These are phyloP conservation scores for Afroboletus lepidellus DNA, from an alignment of 1,284 basidiomycete species.

Conservation along the genomic window DNA sequence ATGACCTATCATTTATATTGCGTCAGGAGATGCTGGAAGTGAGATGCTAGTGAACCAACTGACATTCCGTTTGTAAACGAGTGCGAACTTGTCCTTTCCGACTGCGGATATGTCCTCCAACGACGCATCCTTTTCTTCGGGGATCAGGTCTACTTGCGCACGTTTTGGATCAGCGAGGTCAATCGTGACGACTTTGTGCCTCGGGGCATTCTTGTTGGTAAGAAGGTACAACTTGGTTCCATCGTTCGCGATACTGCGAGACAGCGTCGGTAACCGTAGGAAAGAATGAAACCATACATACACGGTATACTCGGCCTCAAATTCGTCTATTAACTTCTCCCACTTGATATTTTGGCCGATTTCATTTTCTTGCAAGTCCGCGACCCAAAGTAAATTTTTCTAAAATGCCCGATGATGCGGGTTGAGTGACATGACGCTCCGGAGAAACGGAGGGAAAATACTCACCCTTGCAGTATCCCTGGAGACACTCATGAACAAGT, in stretches of 20 bases:
- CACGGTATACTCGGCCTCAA: conserved; percentile 61
- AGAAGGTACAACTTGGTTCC: conserved; percentile 63
- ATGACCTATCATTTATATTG: conserved; percentile 52
- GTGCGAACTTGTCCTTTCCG: conserved; percentile 57
- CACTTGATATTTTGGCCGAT: conserved; percentile 67
- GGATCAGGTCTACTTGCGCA: conserved; percentile 61
- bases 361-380: conserved; percentile 56
- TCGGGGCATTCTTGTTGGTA: conserved; percentile 67
- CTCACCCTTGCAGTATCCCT: conserved; percentile 67
- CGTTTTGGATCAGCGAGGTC: conserved; percentile 57
- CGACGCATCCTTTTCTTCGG: conserved; percentile 66
- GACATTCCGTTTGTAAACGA: conserved; percentile 77
- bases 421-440: background rate
- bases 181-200: conserved; percentile 65
- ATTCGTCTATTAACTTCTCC: conserved; percentile 67
- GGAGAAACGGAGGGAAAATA: background rate
- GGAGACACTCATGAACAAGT: conserved; percentile 54
- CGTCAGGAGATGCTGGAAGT: conserved; percentile 12
- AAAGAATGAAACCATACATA: conserved; percentile 35
- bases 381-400: conserved; percentile 76
- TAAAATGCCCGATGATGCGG: conserved; percentile 27
- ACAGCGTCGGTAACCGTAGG: conserved; percentile 2
- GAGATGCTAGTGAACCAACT: conserved; percentile 13
- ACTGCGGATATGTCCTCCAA: conserved; percentile 55
- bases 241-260: conserved; percentile 61